Base-by-base conservation (phyloP, 768 basidiomycete genomes). In the Hypholoma sublateritium region DNA sequence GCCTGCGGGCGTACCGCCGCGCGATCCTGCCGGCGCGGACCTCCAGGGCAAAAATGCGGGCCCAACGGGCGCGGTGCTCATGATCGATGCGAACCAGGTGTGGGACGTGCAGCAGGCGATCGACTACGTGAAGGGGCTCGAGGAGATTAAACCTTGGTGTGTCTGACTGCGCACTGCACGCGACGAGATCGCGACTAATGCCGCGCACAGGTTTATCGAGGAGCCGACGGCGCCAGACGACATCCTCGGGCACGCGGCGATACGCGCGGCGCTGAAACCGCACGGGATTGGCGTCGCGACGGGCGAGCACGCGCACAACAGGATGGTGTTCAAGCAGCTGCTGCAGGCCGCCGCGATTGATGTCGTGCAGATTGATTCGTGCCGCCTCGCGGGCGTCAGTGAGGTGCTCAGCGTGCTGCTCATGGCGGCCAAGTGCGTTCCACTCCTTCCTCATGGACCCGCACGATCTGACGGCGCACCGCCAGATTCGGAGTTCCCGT, bases 41-140 rank as follows among this genome's bases (percentile, higher is more conserved):
- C 76, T 97, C 34, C 80, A 76, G 39, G 93, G 88, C 3, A 98
- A 97, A 81, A 97, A 97, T 61, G 93, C 95, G 4, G 93, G 95
- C 5, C 93, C 93, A 9, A 94, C 94, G 0, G 95, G 96, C 4
- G 85, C 89, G 32, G 95, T 98, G 44, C 77, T 98, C 45, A 98
- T 98, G 95, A 91, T 98, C 59, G 95, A 98, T 71, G 91, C 95
- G 37, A 98, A 98, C 73, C 95, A 97, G 72, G 89, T 95, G 5
- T 95, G 92, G 92, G 95, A 96, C 63, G 96, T 98, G 14, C 79
- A 86, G 25, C 84, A 95, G 70, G 95, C 96, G 6, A 90, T 97
- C 64, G 91, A 95, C 25, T 96, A 96, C 70, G 92, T 95, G 58
- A 85, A 84, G 63, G 80, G 85, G 52, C 80, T 98, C 36, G 80